These are phyloP conservation scores for Gnaphalium uliginosum DNA, from an alignment of 129 eudicot genomes.

Conservation along the genomic window DNA sequence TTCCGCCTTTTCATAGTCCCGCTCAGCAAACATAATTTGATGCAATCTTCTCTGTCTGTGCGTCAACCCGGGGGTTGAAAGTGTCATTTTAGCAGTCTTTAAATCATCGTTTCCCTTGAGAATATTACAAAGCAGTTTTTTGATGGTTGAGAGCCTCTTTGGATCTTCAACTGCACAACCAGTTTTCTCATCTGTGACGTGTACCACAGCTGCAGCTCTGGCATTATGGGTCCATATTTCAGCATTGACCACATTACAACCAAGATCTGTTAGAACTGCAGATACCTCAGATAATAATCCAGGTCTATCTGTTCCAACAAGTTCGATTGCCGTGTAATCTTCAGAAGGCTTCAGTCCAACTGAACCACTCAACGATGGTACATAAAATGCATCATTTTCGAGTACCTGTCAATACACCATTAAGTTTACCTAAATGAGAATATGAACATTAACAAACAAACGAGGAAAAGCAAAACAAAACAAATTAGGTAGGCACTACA, in stretches of 20 bases:
- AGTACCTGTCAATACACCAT: constrained; percentile 54
- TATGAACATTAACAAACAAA: neutral
- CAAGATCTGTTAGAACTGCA: constrained; percentile 78
- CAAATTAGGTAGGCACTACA: neutral
- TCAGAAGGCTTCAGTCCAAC: constrained; percentile 80
- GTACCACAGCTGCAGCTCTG: constrained; percentile 94
- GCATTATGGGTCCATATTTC: constrained; percentile 97
- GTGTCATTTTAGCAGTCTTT: constrained; percentile 71
- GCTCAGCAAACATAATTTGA: constrained; percentile 91
- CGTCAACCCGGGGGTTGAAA: constrained; percentile 68
- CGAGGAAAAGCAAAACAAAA: neutral
- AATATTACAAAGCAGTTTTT: constrained; percentile 67
- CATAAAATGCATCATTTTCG: constrained; percentile 60
- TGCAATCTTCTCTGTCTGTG: constrained; percentile 91
- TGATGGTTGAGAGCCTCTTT: constrained; percentile 58
- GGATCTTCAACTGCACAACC: constrained; percentile 79
- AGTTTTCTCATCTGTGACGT: constrained; percentile 63
- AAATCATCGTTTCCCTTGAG: constrained; percentile 71
- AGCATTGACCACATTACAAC: constrained; percentile 89
- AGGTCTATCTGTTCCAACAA: constrained; percentile 94
- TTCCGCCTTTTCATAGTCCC: constrained; percentile 63
- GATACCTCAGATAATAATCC: constrained; percentile 90
- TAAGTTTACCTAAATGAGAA: neutral
- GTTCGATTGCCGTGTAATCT: constrained; percentile 79
- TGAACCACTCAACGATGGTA: constrained; percentile 57